These are phyloP conservation scores for Acacia pycnantha DNA, from an alignment of 331 rosid genomes.

Conservation along the genomic window DNA sequence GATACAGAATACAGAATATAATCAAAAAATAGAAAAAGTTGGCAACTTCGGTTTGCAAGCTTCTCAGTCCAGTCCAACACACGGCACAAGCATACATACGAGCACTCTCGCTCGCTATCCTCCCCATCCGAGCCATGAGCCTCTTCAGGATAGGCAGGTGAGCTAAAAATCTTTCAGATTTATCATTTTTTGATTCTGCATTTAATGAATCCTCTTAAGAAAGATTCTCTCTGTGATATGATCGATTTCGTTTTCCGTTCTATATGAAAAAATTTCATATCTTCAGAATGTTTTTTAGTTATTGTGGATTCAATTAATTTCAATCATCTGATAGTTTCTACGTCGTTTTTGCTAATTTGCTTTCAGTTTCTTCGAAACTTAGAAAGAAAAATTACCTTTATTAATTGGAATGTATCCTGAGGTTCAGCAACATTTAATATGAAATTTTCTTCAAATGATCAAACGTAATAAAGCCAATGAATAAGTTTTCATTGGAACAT, in stretches of 20 bases:
- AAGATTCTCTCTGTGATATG: conserved; percentile 23
- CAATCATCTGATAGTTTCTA: background rate
- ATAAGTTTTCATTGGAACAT: background rate
- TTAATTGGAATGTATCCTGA: background rate
- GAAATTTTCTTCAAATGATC: background rate
- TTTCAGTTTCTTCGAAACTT: background rate
- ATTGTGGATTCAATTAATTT: background rate
- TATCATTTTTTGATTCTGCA: conserved; percentile 2
- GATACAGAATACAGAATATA: background rate
- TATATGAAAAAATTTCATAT: background rate
- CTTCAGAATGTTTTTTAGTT: conserved; percentile 10
- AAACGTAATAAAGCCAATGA: background rate
- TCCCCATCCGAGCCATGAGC: conserved; percentile 61
- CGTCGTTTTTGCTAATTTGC: conserved; percentile 16
- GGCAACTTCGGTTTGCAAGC: background rate
- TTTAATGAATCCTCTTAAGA: background rate
- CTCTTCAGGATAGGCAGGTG: conserved; percentile 97
- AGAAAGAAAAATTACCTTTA: background rate
- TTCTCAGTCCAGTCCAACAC: conserved; percentile 10
- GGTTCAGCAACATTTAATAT: background rate
- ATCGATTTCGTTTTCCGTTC: conserved; percentile 18
- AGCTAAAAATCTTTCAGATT: conserved; percentile 14
- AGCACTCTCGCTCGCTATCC: background rate
- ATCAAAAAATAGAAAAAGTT: background rate
- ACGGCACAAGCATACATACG: conserved; percentile 15